A percentile compares a stretch with the other conserved stretches of the same genome.
phyloP scores from a whole-genome alignment of 2,329 filamentous ascomycete genomes.

The Ascochyta fabae region DNA sequence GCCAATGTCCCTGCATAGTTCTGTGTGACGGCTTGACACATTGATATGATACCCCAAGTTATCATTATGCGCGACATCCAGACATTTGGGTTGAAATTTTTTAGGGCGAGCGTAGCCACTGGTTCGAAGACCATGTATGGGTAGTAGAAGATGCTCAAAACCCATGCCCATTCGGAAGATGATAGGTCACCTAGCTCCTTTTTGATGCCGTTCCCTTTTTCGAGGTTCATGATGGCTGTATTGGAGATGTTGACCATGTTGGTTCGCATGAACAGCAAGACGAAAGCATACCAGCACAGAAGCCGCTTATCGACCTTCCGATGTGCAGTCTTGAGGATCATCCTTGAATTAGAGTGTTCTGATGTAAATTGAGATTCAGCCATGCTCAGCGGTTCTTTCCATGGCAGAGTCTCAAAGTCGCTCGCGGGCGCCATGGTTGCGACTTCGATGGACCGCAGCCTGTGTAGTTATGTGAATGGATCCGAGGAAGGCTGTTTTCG shows the following conservation, averaged over 20 bases:
- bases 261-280: slow-evolving; percentile 42
- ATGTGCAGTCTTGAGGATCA: slow-evolving; percentile 24
- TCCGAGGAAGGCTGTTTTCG: too few relatives aligned
- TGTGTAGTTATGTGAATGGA: too few relatives aligned
- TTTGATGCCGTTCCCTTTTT: slow-evolving; percentile 41
- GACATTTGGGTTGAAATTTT: slow-evolving; percentile 28
- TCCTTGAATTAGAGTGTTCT: neutral
- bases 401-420: too few relatives aligned
- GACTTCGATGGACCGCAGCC: too few relatives aligned
- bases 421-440: too few relatives aligned
- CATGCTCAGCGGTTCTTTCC: too few relatives aligned
- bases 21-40: slow-evolving; percentile 54
- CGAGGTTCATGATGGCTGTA: slow-evolving; percentile 46
- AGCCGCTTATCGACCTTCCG: slow-evolving; percentile 45
- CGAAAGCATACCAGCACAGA: slow-evolving; percentile 42
- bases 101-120: slow-evolving; percentile 29
- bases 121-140: slow-evolving; percentile 44
- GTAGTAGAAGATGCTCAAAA: slow-evolving; percentile 44
- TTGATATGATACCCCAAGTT: slow-evolving; percentile 44
- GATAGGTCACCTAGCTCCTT: slow-evolving; percentile 42
- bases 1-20: slow-evolving; percentile 52
- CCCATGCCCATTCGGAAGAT: slow-evolving; percentile 43
- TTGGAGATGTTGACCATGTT: slow-evolving; percentile 45
- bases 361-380: too few relatives aligned
- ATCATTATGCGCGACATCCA: slow-evolving; percentile 35